Evolutionary conservation across 768 basidiomycete genomes (phyloP).

Genomic region (Psilocybe cubensis): DNA sequence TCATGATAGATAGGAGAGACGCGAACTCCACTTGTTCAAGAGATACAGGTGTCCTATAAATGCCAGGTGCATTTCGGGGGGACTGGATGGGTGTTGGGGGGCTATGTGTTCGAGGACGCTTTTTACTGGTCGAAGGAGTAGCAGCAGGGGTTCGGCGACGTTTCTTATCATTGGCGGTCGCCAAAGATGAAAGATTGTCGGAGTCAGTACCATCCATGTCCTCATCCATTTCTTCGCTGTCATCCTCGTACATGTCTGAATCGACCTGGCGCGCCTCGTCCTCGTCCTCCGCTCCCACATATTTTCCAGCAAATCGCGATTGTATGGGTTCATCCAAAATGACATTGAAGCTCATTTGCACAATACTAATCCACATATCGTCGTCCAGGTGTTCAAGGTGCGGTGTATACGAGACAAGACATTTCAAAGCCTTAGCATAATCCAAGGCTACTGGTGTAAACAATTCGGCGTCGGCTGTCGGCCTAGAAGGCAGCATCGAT

Average conservation of each 20-base stretch:
- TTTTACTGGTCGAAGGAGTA: slow-evolving; percentile 29
- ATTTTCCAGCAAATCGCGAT: slow-evolving; percentile 32
- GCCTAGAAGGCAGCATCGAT: slow-evolving; percentile 57
- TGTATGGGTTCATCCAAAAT: slow-evolving; percentile 64
- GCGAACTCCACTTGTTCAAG: slow-evolving; percentile 76
- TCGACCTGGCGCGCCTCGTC: slow-evolving; percentile 34
- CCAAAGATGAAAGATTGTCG: slow-evolving; percentile 7
- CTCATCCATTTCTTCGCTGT: slow-evolving; percentile 27
- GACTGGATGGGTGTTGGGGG: slow-evolving; percentile 22
- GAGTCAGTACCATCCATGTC: slow-evolving; percentile 27
- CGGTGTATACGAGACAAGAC: slow-evolving; percentile 64
- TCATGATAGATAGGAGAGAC: slow-evolving; percentile 61
- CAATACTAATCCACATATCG: slow-evolving; percentile 66
- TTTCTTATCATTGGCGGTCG: not conserved
- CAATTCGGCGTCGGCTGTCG: slow-evolving; percentile 37
- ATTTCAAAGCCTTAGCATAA: slow-evolving; percentile 78
- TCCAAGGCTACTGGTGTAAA: slow-evolving; percentile 71
- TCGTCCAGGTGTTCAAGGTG: slow-evolving; percentile 80
- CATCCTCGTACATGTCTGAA: slow-evolving; percentile 37
- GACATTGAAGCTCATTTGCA: slow-evolving; percentile 77
- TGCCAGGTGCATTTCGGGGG: slow-evolving; percentile 26
- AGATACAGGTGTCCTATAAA: slow-evolving; percentile 34
- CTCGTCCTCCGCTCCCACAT: too few relatives aligned
- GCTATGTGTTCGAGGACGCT: slow-evolving; percentile 36
- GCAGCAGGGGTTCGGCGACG: slow-evolving; percentile 10